These are phyloP conservation scores for Hamamelis virginiana DNA, from an alignment of 164 flowering plant genomes.

Conservation along the genomic window DNA sequence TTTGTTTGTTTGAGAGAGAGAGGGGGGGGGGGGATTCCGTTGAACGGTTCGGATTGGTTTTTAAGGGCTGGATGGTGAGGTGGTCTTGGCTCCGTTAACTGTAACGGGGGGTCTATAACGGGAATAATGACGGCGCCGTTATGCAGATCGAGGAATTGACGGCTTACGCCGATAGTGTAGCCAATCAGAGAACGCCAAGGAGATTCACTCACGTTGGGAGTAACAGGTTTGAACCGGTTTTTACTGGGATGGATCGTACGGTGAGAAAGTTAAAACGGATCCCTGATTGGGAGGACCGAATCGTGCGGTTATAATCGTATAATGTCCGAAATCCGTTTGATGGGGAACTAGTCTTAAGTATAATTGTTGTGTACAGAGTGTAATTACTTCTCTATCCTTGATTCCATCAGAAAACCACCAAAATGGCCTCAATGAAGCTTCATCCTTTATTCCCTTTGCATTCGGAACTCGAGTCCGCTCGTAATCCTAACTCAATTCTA, in stretches of 20 bases:
- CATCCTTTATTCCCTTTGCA: no score
- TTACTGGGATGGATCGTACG: background rate
- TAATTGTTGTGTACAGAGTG: background rate
- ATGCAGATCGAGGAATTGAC: slow-evolving; percentile 14
- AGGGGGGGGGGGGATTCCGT: background rate
- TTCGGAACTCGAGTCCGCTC: no score
- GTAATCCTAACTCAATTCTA: no score
- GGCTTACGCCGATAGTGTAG: background rate
- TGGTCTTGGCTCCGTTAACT: slow-evolving; percentile 32
- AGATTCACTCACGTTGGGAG: background rate
- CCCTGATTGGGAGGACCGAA: background rate
- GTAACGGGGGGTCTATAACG: slow-evolving; percentile 28
- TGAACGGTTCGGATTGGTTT: slow-evolving; percentile 29
- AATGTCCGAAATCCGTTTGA: background rate
- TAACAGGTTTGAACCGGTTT: no score
- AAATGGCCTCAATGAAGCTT: no score
- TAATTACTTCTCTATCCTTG: background rate
- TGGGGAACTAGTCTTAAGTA: slow-evolving; percentile 1
- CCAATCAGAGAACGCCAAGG: slow-evolving; percentile 13
- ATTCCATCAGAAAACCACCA: background rate
- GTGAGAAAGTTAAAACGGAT: background rate
- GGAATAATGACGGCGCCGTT: slow-evolving; percentile 46
- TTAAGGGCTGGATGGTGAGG: background rate
- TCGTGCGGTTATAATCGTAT: no score
- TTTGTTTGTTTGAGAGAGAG: slow-evolving; percentile 12